phyloP scores from a whole-genome alignment of 257 asterid genomes.

The Mitragyna speciosa region DNA sequence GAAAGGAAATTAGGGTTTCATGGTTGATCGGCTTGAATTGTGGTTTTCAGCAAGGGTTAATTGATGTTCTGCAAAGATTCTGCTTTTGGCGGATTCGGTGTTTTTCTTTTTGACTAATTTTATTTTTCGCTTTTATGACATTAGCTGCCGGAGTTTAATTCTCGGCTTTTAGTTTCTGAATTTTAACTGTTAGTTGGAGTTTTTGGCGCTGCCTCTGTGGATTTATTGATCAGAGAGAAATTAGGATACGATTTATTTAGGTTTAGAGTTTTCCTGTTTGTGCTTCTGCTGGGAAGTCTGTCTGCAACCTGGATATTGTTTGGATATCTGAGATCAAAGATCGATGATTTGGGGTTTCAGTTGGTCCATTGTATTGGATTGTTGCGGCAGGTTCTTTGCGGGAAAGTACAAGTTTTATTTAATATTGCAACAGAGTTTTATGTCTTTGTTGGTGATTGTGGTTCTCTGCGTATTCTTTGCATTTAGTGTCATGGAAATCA shows the following conservation, averaged over 20 bases:
- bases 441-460: slow-evolving; percentile 7
- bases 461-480: not conserved
- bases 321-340: not conserved
- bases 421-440: not conserved
- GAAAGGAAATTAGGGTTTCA: slow-evolving; percentile 5
- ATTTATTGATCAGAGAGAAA: not conserved
- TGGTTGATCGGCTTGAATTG: not conserved
- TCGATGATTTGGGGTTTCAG: not conserved
- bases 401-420: not conserved
- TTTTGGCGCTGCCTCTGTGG: not conserved
- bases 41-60: not conserved
- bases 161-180: not conserved
- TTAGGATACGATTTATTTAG: not conserved
- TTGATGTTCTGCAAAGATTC: not conserved
- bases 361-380: not conserved
- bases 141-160: not conserved
- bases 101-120: not conserved
- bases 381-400: not conserved
- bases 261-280: not conserved
- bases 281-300: slow-evolving; percentile 1
- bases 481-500: slow-evolving; percentile 27
- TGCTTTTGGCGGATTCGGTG: not conserved
- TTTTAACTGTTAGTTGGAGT: not conserved
- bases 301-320: not conserved
- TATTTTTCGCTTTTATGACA: not conserved